A percentile compares a stretch with the other conserved stretches of the same genome.
Evolutionary conservation across 805 yeast species (phyloP).

Genomic region (Metschnikowia hibisci): DNA sequence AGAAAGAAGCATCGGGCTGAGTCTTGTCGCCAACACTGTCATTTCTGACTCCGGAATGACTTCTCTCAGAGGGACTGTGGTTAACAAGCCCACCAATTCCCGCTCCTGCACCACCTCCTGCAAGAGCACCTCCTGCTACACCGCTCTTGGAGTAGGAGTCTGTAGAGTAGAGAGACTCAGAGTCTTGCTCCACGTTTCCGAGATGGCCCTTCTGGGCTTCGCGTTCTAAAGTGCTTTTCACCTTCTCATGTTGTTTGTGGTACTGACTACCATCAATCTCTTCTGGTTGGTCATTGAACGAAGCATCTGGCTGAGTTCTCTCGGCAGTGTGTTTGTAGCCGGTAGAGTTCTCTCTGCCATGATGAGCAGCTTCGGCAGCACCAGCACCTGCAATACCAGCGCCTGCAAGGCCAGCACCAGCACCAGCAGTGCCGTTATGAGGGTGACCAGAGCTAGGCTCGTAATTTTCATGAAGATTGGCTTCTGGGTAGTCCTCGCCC

Average conservation of each 20-base stretch:
- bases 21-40: neutral
- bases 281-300: slow-evolving; percentile 6
- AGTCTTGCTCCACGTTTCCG: slow-evolving; percentile 2
- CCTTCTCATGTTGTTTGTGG: slow-evolving; percentile 10
- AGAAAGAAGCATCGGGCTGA: slow-evolving; percentile 1
- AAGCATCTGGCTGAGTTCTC: slow-evolving; percentile 10
- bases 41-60: neutral
- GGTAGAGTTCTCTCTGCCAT: neutral
- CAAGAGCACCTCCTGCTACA: neutral
- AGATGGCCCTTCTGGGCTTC: slow-evolving; percentile 3
- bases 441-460: neutral
- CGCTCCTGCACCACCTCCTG: slow-evolving; percentile 3
- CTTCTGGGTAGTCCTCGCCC: neutral
- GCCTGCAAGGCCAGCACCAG: neutral
- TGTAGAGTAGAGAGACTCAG: neutral
- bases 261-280: slow-evolving; percentile 11
- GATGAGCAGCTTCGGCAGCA: slow-evolving; percentile 1
- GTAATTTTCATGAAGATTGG: neutral
- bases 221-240: slow-evolving; percentile 3
- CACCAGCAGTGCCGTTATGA: neutral
- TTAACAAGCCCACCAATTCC: slow-evolving; percentile 6
- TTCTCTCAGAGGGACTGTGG: neutral
- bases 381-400: slow-evolving; percentile 10
- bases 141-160: neutral
- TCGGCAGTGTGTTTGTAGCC: neutral